Evolutionary conservation across 2,329 filamentous ascomycete genomes (phyloP).

Genomic region (Ascochyta rabiei): DNA sequence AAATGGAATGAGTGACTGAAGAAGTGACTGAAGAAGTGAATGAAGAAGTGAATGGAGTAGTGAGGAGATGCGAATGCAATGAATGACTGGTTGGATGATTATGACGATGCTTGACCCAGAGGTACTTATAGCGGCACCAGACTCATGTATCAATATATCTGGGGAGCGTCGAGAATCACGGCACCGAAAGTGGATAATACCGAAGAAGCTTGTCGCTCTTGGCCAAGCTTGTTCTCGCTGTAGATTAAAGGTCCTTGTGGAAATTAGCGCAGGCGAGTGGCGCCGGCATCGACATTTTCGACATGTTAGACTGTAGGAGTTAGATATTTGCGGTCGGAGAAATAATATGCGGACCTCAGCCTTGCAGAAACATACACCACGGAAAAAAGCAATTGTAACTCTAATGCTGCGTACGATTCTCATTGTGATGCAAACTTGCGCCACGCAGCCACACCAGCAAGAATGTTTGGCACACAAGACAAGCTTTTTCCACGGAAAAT

Average conservation of each 20-base stretch:
- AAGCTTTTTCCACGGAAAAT: slow-evolving; percentile 20
- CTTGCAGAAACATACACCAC: background rate
- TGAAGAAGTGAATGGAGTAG: no score
- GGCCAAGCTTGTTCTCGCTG: slow-evolving; percentile 34
- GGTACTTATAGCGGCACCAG: slow-evolving; percentile 23
- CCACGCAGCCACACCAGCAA: slow-evolving; percentile 14
- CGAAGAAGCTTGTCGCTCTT: slow-evolving; percentile 34
- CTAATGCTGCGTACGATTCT: background rate
- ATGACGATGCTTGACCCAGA: background rate
- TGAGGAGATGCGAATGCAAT: slow-evolving; percentile 15
- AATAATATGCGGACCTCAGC: background rate
- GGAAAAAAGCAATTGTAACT: background rate
- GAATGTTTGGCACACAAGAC: background rate
- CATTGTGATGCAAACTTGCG: background rate
- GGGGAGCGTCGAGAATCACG: slow-evolving; percentile 4
- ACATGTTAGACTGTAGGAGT: slow-evolving; percentile 1
- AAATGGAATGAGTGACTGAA: slow-evolving; percentile 11
- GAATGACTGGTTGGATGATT: slow-evolving; percentile 17
- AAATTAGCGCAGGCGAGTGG: slow-evolving; percentile 22
- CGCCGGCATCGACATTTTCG: slow-evolving; percentile 1
- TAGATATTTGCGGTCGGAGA: background rate
- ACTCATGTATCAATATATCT: slow-evolving; percentile 1
- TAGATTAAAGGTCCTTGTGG: slow-evolving; percentile 28
- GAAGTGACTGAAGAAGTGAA: slow-evolving; percentile 9
- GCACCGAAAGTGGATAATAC: slow-evolving; percentile 1